Evolutionary conservation across 139 green algal genomes (phyloP).

Genomic region (Closterium sp.): DNA sequence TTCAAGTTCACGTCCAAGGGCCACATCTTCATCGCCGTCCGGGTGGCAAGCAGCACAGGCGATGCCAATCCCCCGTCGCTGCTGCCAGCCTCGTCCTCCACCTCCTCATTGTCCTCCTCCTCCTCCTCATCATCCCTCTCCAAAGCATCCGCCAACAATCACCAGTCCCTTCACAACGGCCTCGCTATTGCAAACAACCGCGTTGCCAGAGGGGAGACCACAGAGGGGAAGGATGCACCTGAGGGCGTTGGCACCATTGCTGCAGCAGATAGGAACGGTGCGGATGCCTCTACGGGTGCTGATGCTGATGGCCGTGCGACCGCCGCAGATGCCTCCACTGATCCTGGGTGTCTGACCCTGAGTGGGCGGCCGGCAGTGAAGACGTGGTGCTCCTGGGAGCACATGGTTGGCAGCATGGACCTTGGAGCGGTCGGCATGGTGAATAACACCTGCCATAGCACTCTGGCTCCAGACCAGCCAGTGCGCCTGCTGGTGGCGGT

Average conservation of each 20-base stretch:
- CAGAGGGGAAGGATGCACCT: neutral
- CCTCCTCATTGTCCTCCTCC: neutral
- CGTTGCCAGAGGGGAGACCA: too few relatives aligned
- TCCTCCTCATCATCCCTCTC: neutral
- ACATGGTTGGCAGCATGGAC: constrained; percentile 15
- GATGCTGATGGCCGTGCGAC: neutral
- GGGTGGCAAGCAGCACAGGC: neutral
- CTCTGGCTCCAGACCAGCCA: neutral
- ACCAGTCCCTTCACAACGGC: neutral
- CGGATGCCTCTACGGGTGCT: too few relatives aligned
- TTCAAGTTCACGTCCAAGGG: constrained; percentile 42
- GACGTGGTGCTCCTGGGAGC: constrained; percentile 14
- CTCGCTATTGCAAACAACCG: neutral
- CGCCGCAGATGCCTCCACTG: neutral
- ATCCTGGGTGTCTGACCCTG: neutral
- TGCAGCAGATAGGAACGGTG: neutral
- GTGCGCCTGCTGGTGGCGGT: neutral
- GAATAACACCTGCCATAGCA: neutral
- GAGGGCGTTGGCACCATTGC: neutral
- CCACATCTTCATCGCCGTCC: constrained; percentile 38
- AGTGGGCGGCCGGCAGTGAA: constrained; percentile 19
- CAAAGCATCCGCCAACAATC: neutral
- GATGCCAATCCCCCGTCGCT: neutral
- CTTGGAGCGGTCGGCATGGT: neutral
- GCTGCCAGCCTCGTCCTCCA: neutral